Conservation (phyloP, 208 protist species). For the Acanthamoeba royreba region DNA sequence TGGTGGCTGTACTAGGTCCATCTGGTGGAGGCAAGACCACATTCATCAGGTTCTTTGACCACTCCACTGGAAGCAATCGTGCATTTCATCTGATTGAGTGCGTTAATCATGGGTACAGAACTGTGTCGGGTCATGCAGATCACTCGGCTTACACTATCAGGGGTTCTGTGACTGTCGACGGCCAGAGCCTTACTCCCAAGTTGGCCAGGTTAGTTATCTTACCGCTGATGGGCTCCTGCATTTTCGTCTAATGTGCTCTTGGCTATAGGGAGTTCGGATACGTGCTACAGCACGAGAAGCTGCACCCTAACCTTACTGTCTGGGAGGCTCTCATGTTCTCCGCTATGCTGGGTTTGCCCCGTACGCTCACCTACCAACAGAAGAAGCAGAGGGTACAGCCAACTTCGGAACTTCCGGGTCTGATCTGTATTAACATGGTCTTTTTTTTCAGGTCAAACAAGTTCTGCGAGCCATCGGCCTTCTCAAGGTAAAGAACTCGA, state of each 20-base stretch:
- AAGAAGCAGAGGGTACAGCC: constrained; percentile 42
- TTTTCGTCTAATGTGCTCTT: neutral
- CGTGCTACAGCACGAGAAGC: constrained; percentile 61
- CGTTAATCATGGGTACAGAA: neutral
- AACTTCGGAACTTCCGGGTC: neutral
- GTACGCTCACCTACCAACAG: neutral
- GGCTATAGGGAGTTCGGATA: neutral
- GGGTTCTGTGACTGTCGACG: neutral
- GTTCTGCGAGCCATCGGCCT: neutral
- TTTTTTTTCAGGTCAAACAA: neutral
- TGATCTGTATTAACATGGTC: neutral
- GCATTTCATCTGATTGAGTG: neutral
- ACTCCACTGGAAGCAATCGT: neutral
- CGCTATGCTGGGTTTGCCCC: constrained; percentile 41
- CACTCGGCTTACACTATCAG: neutral
- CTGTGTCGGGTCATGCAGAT: neutral
- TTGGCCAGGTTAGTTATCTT: neutral
- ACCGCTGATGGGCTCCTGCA: neutral
- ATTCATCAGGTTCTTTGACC: neutral
- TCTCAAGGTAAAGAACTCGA: constrained; percentile 25
- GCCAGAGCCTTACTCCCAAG: neutral
- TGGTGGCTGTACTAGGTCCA: constrained; percentile 19
- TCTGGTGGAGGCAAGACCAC: constrained; percentile 46
- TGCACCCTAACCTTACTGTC: constrained; percentile 56
- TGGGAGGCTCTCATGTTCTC: constrained; percentile 57